phyloP scores from a whole-genome alignment of 768 basidiomycete genomes.

The Kwoniella heveanensis region DNA sequence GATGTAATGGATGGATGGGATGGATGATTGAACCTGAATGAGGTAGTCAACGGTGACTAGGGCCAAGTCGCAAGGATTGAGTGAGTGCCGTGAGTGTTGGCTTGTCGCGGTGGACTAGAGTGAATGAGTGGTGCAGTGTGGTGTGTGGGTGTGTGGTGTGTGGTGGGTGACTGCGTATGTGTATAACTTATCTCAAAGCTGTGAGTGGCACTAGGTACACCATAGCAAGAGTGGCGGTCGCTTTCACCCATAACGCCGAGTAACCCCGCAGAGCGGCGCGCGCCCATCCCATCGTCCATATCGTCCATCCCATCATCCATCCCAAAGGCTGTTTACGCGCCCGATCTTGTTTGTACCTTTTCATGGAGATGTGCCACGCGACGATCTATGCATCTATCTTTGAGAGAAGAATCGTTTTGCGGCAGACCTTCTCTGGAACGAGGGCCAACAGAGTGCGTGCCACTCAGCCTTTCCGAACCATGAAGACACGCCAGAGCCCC shows the following conservation, averaged over 20 bases:
- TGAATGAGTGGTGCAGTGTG: no score
- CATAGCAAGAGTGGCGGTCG: slow-evolving; percentile 2
- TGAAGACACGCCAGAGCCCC: no score
- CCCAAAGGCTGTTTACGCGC: no score
- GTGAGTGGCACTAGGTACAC: background rate
- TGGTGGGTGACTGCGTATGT: background rate
- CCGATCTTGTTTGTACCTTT: no score
- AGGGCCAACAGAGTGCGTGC: no score
- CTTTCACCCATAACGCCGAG: slow-evolving; percentile 20
- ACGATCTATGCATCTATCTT: no score
- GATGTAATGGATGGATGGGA: background rate
- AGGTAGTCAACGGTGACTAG: slow-evolving; percentile 1
- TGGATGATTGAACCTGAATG: background rate
- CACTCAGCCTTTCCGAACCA: no score
- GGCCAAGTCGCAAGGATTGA: background rate
- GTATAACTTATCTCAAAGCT: background rate
- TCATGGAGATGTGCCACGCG: no score
- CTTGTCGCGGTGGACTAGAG: slow-evolving; percentile 9
- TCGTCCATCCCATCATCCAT: background rate
- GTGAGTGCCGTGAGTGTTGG: no score
- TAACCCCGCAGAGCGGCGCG: slow-evolving; percentile 15
- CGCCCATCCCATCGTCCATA: background rate
- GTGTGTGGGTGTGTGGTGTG: no score
- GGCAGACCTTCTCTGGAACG: no score
- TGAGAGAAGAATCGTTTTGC: no score